Evolutionary conservation across 768 basidiomycete species (phyloP).

Genomic region (Boletus rubropictus): DNA sequence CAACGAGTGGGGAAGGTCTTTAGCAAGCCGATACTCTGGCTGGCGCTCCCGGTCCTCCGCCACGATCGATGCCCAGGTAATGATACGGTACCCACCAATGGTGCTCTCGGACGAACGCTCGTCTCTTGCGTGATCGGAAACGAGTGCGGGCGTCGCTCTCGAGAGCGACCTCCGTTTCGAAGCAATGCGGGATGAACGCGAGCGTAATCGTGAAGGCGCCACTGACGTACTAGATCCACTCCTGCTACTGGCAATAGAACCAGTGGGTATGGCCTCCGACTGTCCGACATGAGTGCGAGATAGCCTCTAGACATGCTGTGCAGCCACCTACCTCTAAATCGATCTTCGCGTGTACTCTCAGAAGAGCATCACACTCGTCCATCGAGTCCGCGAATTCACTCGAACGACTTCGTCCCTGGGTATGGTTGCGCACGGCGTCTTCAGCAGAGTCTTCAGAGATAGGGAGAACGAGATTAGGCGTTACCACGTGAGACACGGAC

Average conservation of each 20-base stretch:
- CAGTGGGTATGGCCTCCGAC: neutral
- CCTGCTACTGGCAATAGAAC: conserved; percentile 9
- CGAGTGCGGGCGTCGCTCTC: neutral
- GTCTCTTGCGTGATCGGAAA: neutral
- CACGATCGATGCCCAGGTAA: conserved; percentile 22
- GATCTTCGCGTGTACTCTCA: neutral
- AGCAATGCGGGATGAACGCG: neutral
- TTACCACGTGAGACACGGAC: neutral
- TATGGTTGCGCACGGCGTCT: neutral
- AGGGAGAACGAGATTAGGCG: conserved; percentile 17
- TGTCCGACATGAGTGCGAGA: conserved; percentile 7
- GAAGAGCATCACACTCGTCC: conserved; percentile 16
- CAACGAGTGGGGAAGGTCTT: conserved; percentile 54
- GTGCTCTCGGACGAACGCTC: neutral
- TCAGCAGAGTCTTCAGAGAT: neutral
- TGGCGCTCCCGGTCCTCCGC: conserved; percentile 12
- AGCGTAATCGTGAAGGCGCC: neutral
- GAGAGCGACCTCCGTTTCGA: neutral
- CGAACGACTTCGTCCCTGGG: neutral
- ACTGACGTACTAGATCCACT: conserved; percentile 16
- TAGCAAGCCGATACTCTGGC: conserved; percentile 31
- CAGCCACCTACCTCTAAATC: conserved; percentile 9
- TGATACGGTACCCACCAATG: conserved; percentile 6
- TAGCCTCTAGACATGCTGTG: neutral
- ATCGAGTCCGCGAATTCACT: conserved; percentile 8